Evolutionary conservation across 1,284 basidiomycete genomes (phyloP).

Genomic region (Ustilago curta): DNA sequence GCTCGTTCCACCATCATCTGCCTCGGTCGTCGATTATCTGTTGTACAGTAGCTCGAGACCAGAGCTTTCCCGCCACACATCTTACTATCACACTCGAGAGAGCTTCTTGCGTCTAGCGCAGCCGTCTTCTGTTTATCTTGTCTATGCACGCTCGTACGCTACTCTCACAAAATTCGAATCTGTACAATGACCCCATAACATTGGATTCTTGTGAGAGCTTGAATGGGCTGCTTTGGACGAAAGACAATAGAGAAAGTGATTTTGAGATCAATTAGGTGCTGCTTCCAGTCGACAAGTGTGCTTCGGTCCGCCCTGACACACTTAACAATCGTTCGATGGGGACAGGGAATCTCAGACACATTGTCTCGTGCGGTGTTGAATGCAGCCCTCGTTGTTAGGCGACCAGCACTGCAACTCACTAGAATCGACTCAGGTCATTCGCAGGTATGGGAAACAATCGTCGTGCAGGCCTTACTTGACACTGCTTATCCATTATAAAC

Average conservation of each 20-base stretch:
- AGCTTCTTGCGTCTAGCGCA: conserved; percentile 35
- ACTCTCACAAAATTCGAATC: conserved; percentile 38
- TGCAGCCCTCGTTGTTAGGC: too few species aligned
- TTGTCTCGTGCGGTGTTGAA: background rate
- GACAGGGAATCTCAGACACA: background rate
- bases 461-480: too few species aligned
- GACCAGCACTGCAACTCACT: too few species aligned
- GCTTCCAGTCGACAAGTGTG: background rate
- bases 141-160: conserved; percentile 27
- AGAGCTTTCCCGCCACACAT: conserved; percentile 13
- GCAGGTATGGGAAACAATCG: too few species aligned
- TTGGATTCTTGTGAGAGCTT: conserved; percentile 1
- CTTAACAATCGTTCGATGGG: background rate
- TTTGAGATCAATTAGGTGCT: background rate
- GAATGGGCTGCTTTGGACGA: background rate
- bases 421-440: too few species aligned
- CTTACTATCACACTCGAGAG: conserved; percentile 17
- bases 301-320: background rate
- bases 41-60: conserved; percentile 11
- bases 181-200: conserved; percentile 43
- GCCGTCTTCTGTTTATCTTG: conserved; percentile 44
- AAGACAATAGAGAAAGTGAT: background rate
- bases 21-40: conserved; percentile 11
- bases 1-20: conserved; percentile 3
- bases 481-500: too few species aligned